phyloP scores from a whole-genome alignment of 345 rosid species.

The Eucalyptus pauciflora region DNA sequence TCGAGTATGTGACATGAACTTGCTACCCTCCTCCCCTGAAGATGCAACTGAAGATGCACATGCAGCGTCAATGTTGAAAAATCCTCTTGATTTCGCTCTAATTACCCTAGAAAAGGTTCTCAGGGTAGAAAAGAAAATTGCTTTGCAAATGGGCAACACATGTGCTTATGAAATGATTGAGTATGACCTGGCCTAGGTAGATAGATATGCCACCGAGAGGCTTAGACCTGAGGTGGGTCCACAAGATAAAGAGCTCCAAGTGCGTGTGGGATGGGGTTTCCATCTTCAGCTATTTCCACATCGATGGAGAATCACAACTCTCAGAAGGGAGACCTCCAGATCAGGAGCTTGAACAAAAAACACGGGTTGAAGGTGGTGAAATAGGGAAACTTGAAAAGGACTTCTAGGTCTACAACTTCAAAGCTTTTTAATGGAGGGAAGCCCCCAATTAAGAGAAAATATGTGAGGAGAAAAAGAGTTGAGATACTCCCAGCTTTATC shows the following conservation, averaged over 20 bases:
- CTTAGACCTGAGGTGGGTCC: background rate
- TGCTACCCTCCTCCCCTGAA: too few relatives aligned
- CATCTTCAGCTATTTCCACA: background rate
- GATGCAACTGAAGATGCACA: too few relatives aligned
- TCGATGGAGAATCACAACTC: background rate
- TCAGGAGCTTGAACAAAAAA: conserved; percentile 23
- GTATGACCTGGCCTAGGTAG: accelerated
- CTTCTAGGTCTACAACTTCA: conserved; percentile 20
- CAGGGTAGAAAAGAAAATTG: too few relatives aligned
- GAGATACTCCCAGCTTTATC: too few relatives aligned
- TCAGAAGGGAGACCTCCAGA: conserved; percentile 2
- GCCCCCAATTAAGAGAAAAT: too few relatives aligned
- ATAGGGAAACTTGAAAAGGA: conserved; percentile 35
- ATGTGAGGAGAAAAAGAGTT: too few relatives aligned
- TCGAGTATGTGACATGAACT: too few relatives aligned
- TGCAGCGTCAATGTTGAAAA: accelerated
- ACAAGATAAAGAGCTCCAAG: background rate
- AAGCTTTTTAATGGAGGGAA: background rate
- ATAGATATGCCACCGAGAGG: too few relatives aligned
- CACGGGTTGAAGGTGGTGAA: conserved; percentile 63
- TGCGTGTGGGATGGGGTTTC: conserved; percentile 1
- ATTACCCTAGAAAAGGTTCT: accelerated
- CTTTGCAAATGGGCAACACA: too few relatives aligned
- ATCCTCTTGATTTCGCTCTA: too few relatives aligned
- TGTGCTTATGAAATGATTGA: too few relatives aligned